Evolutionary conservation across 23 red algal species (phyloP).

Genomic region (Gracilariopsis chorda): DNA sequence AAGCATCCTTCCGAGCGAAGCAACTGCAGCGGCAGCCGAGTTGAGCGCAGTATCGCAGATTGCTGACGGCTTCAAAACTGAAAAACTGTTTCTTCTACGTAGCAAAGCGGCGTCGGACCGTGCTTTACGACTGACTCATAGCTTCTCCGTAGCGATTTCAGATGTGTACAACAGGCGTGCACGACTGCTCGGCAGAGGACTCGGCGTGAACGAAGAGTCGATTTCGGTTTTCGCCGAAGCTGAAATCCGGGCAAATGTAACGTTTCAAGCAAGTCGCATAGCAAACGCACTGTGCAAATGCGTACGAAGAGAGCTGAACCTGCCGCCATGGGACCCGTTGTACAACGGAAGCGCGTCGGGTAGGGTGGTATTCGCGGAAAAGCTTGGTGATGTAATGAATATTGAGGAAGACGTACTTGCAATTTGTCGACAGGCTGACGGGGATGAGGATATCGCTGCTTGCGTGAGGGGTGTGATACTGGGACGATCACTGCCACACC

Average conservation of each 20-base stretch:
- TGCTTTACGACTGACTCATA: constrained; percentile 35
- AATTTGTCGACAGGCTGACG: constrained; percentile 41
- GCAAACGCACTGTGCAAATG: neutral
- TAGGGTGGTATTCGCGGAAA: constrained; percentile 30
- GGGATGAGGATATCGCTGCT: constrained; percentile 73
- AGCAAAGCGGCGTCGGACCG: constrained; percentile 61
- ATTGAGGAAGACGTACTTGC: neutral
- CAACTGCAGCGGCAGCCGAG: constrained; percentile 37
- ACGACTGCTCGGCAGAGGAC: constrained; percentile 2
- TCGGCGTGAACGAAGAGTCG: constrained; percentile 48
- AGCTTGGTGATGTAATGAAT: constrained; percentile 24
- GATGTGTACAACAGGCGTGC: constrained; percentile 49
- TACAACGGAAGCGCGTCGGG: constrained; percentile 48
- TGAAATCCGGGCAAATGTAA: constrained; percentile 59
- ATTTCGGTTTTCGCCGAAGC: constrained; percentile 69
- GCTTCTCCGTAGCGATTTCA: constrained; percentile 35
- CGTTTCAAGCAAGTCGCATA: constrained; percentile 69
- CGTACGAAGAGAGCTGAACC: constrained; percentile 10
- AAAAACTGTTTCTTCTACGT: constrained; percentile 15
- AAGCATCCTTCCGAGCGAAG: constrained; percentile 32
- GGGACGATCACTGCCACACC: constrained; percentile 64
- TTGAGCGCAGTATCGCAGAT: constrained; percentile 21
- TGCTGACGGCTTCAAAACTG: neutral
- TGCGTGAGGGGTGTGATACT: constrained; percentile 58
- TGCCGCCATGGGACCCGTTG: constrained; percentile 75